Evolutionary conservation across 371 early-diverging fungal species (phyloP), one percentile per base, ranked within the genome.

Genomic region (Mortierella sp.): DNA sequence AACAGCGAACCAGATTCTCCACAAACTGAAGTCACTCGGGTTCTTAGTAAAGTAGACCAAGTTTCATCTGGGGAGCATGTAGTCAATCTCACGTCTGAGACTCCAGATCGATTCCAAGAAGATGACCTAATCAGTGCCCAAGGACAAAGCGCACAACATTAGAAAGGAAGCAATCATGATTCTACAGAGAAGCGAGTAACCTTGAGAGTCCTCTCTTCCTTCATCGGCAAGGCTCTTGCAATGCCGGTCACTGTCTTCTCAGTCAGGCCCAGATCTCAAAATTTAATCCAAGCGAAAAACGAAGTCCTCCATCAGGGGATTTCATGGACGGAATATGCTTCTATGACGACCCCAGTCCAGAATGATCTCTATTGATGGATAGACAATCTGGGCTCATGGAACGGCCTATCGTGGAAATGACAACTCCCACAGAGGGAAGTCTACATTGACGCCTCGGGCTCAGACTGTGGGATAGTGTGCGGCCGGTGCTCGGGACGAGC

Each of bases 11-110:
- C 1, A 12, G 9, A 26, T 53, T 12, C 19, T 19, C 12, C 23
- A 53, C 12, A 19, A 57, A 53, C 7, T 16, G 21, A 23, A 53
- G 43, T 14, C 25, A 26, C 26, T 69, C 0, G 70, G 67, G 5
- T 75, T 66, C 63, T 7, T 75, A 1, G 44, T 75, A 56, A 75
- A 75, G 23, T 0, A 25, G 1, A 48, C 52, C 43, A 75, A 75
- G 59, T 70, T 63, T 0, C 18, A 48, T 4, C 56, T 75, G 23
- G 30, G 2, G 0, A 70, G 69, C n/a, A 44, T 57, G 9, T 70
- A 75, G 48, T 53, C 30, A 18, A 11, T 75, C 1, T 64, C 65
- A 19, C 75, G 70, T 23, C 53, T 75, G 0, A 67, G 75, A 18
- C 62, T 66, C 45, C 2, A 30, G 1, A 55, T 75, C 56, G 60